These are phyloP conservation scores for Brettanomyces bruxellensis DNA, from an alignment of 805 yeast species.

Conservation along the genomic window DNA sequence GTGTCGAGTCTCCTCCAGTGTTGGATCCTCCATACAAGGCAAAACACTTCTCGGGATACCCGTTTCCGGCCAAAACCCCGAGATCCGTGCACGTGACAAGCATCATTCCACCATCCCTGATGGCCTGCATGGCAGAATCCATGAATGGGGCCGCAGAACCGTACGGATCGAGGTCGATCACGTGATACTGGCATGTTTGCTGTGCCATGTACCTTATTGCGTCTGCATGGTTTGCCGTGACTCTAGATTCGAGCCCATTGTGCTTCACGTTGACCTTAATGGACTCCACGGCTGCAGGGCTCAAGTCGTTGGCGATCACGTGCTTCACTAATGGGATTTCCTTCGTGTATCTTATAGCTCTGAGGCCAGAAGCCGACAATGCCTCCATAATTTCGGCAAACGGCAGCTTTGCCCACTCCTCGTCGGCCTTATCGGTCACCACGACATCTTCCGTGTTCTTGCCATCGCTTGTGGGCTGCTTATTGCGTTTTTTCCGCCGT, in stretches of 20 bases:
- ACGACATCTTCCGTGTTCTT: constrained; percentile 10
- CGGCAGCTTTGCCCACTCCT: constrained; percentile 22
- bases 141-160: constrained; percentile 96
- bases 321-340: constrained; percentile 72
- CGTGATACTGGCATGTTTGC: constrained; percentile 53
- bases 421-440: constrained; percentile 9
- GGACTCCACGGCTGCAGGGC: constrained; percentile 76
- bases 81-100: constrained; percentile 94
- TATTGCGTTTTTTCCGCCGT: constrained; percentile 16
- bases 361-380: constrained; percentile 85
- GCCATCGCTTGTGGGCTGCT: constrained; percentile 11
- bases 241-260: constrained; percentile 50
- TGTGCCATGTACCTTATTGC: constrained; percentile 78
- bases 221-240: constrained; percentile 71
- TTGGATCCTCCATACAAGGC: constrained; percentile 92
- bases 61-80: constrained; percentile 91
- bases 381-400: constrained; percentile 78
- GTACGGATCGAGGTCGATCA: constrained; percentile 92
- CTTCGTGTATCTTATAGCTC: constrained; percentile 89
- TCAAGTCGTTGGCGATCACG: constrained; percentile 84
- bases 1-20: constrained; percentile 77
- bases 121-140: constrained; percentile 80
- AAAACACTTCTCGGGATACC: constrained; percentile 95
- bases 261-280: constrained; percentile 63
- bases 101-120: constrained; percentile 78